Evolutionary conservation across 106 monocot species (phyloP).

Genomic region (Gastrodia elata): DNA sequence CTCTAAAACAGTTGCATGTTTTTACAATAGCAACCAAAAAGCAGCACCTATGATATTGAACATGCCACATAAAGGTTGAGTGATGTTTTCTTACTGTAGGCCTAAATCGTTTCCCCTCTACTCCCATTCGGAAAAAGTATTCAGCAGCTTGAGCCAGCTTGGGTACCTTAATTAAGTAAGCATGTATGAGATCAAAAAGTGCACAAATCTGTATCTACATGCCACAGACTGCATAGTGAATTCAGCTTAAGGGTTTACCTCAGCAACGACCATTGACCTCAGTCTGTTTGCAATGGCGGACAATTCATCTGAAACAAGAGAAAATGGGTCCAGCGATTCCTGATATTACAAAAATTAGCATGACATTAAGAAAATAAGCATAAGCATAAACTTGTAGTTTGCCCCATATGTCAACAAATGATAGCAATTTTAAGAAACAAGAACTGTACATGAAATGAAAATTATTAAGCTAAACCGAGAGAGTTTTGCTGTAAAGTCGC

Average conservation of each 20-base stretch:
- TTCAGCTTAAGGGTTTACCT: slow-evolving; percentile 22
- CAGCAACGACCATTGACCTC: slow-evolving; percentile 72
- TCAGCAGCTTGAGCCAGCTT: slow-evolving; percentile 93
- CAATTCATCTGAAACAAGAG: slow-evolving; percentile 87
- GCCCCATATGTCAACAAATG: neutral
- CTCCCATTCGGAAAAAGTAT: slow-evolving; percentile 84
- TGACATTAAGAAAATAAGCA: neutral
- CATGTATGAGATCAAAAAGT: neutral
- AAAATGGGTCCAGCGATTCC: slow-evolving; percentile 78
- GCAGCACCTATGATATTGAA: neutral
- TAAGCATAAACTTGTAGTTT: neutral
- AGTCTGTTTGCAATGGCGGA: slow-evolving; percentile 69
- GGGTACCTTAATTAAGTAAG: slow-evolving; percentile 43
- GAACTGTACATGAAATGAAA: neutral
- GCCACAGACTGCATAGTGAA: neutral
- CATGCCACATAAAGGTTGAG: neutral
- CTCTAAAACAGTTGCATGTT: neutral
- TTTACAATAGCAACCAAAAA: neutral
- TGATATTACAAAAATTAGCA: slow-evolving; percentile 9
- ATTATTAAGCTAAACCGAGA: neutral
- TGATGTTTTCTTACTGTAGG: slow-evolving; percentile 61
- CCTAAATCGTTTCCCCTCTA: slow-evolving; percentile 94
- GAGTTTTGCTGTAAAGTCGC: neutral
- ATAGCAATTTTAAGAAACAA: neutral
- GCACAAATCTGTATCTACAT: neutral